Base-by-base conservation (phyloP, 371 early-diverging fungal species). In the Zychaea mexicana region DNA sequence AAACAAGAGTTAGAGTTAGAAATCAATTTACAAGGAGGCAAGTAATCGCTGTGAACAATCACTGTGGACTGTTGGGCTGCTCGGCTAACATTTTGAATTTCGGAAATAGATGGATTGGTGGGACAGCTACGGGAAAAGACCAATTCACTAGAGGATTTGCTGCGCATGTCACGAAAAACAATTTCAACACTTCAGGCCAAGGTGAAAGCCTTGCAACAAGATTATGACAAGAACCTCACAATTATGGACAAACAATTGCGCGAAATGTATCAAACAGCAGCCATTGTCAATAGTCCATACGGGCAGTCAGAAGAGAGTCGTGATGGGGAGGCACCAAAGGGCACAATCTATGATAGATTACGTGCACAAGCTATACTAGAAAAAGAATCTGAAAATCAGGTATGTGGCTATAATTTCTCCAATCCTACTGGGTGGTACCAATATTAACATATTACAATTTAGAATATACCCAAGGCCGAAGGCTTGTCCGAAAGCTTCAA, bases 101-200 rank as follows among this genome's bases (percentile, higher is more conserved):
- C n/a, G n/a, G n/a, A 38, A 52, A 2, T 67, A 83, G 91, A 90
- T 68, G 92, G 91, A 17, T 69, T 92, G 64, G 88, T 92, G 0
- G 87, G 90, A 2, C 87, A 89, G 56, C 78, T 94, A 0, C 90
- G 90, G 61, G 86, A 89, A 45, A 91, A 91, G 71, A 86, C 91
- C 4, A 78, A 80, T 54, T 91, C 92, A 1, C 75, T 94, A 10
- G 92, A 94, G 62, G 94, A 94, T 57, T 73, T 92, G 13, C 71
- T 94, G 12, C 84, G 90, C 6, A 88, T 92, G 82, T 91, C 93
- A 12, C 87, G 92, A 2, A 90, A 91, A 46, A 94, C 92, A 0
- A 89, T 94, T 31, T 81, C 89, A 32, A 89, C 92, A 17, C 73
- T 94, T 24, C 91, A 94, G 68, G 74, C 77, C 21, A 88, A 91